Conservation (phyloP, 495 filamentous ascomycete genomes). For the Trichoderma asperelloides region DNA sequence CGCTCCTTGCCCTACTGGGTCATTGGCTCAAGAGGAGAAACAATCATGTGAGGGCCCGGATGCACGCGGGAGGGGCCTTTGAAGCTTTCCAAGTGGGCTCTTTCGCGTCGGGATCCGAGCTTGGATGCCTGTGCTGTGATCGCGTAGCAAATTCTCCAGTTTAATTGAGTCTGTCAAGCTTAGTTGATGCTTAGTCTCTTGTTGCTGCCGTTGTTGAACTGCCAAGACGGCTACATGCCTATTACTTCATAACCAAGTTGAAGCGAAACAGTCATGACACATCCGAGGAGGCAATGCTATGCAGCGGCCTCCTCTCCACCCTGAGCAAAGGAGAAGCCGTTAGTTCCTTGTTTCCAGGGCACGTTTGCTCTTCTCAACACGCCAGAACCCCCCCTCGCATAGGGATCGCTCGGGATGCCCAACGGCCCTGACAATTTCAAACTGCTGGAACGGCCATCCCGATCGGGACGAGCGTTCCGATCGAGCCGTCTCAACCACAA, state of each 20-base stretch:
- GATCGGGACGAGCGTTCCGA: not conserved
- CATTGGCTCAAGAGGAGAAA: not conserved
- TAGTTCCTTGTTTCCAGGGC: not conserved
- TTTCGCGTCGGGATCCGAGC: not conserved
- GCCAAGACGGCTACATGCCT: too few relatives aligned
- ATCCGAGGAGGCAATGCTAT: not conserved
- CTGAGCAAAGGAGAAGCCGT: not conserved
- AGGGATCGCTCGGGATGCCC: not conserved
- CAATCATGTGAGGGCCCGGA: conserved; percentile 2
- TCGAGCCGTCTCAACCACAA: not conserved
- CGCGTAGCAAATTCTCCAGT: not conserved
- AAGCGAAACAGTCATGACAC: too few relatives aligned
- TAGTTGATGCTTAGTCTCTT: not conserved
- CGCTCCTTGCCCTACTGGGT: not conserved
- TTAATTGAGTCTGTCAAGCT: not conserved
- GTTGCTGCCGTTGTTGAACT: not conserved
- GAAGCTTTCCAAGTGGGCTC: not conserved
- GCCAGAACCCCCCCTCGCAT: not conserved
- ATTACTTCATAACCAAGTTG: too few relatives aligned
- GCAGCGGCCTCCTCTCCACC: not conserved
- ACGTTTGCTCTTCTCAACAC: not conserved
- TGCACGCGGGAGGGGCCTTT: conserved; percentile 5
- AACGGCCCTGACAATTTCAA: not conserved
- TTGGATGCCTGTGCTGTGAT: not conserved
- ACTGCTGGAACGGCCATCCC: not conserved